A percentile compares a stretch with the other conserved stretches of the same genome.
phyloP scores from a whole-genome alignment of 768 basidiomycete genomes.

The Calvatia gigantea region DNA sequence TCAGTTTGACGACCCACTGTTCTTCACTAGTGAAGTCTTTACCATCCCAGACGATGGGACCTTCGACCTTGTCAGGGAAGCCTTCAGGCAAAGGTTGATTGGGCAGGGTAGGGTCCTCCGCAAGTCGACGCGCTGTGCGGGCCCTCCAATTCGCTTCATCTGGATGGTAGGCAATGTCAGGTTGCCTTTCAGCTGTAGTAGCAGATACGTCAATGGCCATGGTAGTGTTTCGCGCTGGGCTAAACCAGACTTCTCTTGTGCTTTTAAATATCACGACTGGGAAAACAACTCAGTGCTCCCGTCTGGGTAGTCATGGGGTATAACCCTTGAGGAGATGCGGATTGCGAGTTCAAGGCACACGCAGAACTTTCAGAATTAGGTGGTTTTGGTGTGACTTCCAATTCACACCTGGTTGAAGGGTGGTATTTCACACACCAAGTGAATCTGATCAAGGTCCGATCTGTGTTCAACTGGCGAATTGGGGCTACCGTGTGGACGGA shows the following conservation, averaged over 20 bases:
- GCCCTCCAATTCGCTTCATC: constrained; percentile 34
- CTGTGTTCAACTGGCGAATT: neutral
- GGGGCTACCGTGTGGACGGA: neutral
- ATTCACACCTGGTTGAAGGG: constrained; percentile 1
- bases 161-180: constrained; percentile 42
- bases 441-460: neutral
- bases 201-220: constrained; percentile 9
- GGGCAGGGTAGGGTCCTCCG: constrained; percentile 32
- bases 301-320: neutral
- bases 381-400: neutral
- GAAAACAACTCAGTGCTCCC: constrained; percentile 1
- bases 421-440: neutral
- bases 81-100: constrained; percentile 31
- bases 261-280: constrained; percentile 3
- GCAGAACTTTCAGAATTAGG: neutral
- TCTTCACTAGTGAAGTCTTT: constrained; percentile 38
- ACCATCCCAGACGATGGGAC: constrained; percentile 45
- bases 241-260: neutral
- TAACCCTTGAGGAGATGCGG: neutral
- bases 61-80: constrained; percentile 31
- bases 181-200: constrained; percentile 23
- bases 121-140: constrained; percentile 33
- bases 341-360: neutral
- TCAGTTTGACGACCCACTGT: constrained; percentile 41
- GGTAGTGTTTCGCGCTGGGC: neutral